Percentiles rank a stretch among this genome's conserved stretches.
phyloP scores from a whole-genome alignment of 495 filamentous ascomycete species.

The Penicillium paradoxum region DNA sequence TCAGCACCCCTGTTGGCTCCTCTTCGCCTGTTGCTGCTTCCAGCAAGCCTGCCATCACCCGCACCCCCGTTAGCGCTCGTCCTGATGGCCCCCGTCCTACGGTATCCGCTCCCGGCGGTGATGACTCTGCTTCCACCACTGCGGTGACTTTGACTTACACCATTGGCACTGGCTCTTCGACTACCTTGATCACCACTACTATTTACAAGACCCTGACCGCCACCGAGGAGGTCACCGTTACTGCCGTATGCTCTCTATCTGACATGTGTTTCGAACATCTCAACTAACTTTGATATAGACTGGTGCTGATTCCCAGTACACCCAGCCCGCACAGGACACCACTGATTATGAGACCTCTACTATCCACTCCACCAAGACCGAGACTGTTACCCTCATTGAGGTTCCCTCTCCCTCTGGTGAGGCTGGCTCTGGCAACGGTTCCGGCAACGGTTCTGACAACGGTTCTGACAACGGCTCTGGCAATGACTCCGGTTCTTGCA shows the following conservation, averaged over 20 bases:
- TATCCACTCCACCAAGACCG: slow-evolving; percentile 25
- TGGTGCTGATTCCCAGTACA: neutral
- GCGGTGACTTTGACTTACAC: slow-evolving; percentile 59
- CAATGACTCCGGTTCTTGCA: slow-evolving; percentile 16
- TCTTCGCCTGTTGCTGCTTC: slow-evolving; percentile 3
- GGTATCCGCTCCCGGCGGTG: slow-evolving; percentile 3
- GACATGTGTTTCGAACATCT: neutral
- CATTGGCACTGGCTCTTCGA: slow-evolving; percentile 48
- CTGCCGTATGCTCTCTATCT: slow-evolving; percentile 26
- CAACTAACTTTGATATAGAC: slow-evolving; percentile 16
- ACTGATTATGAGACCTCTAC: slow-evolving; percentile 18
- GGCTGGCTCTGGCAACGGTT: slow-evolving; percentile 13
- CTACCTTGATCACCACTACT: slow-evolving; percentile 53
- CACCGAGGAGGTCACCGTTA: slow-evolving; percentile 35
- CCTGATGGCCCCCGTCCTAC: neutral
- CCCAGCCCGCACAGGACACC: slow-evolving; percentile 3
- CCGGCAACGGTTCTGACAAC: slow-evolving; percentile 18
- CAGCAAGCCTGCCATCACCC: slow-evolving; percentile 1
- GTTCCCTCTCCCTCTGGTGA: slow-evolving; percentile 16
- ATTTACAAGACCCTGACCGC: slow-evolving; percentile 48
- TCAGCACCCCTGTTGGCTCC: neutral
- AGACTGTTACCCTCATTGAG: slow-evolving; percentile 28
- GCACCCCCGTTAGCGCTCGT: slow-evolving; percentile 5
- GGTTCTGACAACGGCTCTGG: slow-evolving; percentile 16
- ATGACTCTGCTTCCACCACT: slow-evolving; percentile 11